phyloP scores from a whole-genome alignment of 805 yeast genomes.

The Wickerhamiella occidentalis region DNA sequence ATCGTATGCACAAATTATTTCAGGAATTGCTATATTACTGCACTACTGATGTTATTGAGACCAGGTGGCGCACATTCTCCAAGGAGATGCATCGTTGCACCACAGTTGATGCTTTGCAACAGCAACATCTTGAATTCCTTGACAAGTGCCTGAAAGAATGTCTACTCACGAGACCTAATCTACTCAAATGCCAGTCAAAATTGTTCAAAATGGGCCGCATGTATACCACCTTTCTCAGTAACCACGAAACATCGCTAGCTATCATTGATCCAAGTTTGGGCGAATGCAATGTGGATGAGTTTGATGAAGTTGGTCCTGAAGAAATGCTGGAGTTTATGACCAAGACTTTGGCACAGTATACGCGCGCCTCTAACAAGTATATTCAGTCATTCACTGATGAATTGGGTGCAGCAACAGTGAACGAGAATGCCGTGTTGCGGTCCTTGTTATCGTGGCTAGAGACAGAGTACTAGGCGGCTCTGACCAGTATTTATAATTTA shows the following conservation, averaged over 20 bases:
- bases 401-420: neutral
- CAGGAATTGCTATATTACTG: constrained; percentile 44
- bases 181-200: constrained; percentile 34
- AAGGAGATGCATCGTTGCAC: constrained; percentile 22
- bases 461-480: neutral
- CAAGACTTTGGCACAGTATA: constrained; percentile 24
- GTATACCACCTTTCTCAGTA: constrained; percentile 22
- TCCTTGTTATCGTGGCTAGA: neutral
- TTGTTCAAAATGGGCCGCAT: constrained; percentile 31
- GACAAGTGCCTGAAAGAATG: constrained; percentile 56
- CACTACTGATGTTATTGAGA: constrained; percentile 46
- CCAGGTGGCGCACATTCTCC: constrained; percentile 37
- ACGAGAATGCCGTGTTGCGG: constrained; percentile 2
- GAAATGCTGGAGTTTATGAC: constrained; percentile 24
- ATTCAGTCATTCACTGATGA: neutral
- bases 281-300: neutral
- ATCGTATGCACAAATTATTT: constrained; percentile 44
- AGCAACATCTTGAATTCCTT: constrained; percentile 43
- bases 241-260: constrained; percentile 18
- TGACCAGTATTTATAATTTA: neutral
- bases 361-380: constrained; percentile 12
- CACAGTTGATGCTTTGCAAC: constrained; percentile 35
- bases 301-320: constrained; percentile 11
- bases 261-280: constrained; percentile 22
- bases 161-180: constrained; percentile 46